phyloP scores from a whole-genome alignment of 2,329 filamentous ascomycete genomes.

The Sphaerulina populicola region DNA sequence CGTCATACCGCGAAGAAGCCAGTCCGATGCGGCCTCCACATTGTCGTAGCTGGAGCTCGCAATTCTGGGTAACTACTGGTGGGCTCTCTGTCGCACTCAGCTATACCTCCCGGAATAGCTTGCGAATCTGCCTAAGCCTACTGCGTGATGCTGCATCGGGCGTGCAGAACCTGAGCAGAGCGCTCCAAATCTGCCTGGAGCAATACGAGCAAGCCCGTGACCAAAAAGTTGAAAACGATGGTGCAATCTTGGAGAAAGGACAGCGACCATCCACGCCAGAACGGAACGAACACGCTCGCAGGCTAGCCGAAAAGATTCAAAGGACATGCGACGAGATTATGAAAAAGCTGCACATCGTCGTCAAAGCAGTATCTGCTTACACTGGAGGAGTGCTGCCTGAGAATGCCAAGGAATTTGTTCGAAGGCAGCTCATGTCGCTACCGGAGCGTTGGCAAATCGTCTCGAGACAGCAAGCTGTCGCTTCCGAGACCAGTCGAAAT shows the following conservation, averaged over 20 bases:
- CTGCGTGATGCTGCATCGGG: slow-evolving; percentile 74
- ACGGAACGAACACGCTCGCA: slow-evolving; percentile 39
- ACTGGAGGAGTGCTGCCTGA: slow-evolving; percentile 85
- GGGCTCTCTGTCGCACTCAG: slow-evolving; percentile 87
- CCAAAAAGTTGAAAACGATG: slow-evolving; percentile 44
- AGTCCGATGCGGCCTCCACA: slow-evolving; percentile 34
- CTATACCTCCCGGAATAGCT: slow-evolving; percentile 71
- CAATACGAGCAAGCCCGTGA: slow-evolving; percentile 58
- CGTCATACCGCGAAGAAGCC: slow-evolving; percentile 31
- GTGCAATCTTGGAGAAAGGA: slow-evolving; percentile 28
- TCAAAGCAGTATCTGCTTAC: slow-evolving; percentile 78
- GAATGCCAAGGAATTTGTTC: slow-evolving; percentile 75
- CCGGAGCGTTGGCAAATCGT: slow-evolving; percentile 75
- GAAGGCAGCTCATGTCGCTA: slow-evolving; percentile 72
- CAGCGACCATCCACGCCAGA: slow-evolving; percentile 29
- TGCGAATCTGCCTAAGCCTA: slow-evolving; percentile 77
- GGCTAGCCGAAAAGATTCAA: slow-evolving; percentile 68
- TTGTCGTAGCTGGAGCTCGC: slow-evolving; percentile 59
- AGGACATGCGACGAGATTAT: slow-evolving; percentile 47
- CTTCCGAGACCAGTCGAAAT: slow-evolving; percentile 43
- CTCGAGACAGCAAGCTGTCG: slow-evolving; percentile 35
- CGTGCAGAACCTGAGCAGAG: slow-evolving; percentile 65
- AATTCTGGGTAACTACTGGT: slow-evolving; percentile 71
- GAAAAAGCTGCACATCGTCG: slow-evolving; percentile 61
- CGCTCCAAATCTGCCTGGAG: slow-evolving; percentile 66